Base-by-base conservation (phyloP, 75 land plant species). In the Sequoiadendron giganteum region DNA sequence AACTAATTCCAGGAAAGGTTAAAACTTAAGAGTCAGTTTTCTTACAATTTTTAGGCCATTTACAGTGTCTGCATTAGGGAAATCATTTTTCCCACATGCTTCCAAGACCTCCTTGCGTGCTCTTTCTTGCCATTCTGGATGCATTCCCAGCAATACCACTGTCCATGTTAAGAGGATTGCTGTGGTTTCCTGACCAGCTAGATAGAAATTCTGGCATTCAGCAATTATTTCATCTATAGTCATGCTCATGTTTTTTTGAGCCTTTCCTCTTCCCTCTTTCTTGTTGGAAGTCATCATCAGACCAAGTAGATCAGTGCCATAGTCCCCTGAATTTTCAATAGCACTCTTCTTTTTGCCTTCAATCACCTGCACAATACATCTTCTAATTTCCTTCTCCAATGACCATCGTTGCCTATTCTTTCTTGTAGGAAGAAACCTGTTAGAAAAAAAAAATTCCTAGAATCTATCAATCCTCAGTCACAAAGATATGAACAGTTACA, bases 151-250 rank as follows among this genome's bases (percentile, higher is more conserved):
- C 72, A 92, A 58, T 28, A 90, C 34, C 19, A 88, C 15, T 1
- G 95, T 88, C 93, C 95, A 94, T 18, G 91, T 87, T 25, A 94
- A 88, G 76, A 89, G 55, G 42, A 10, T 47, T 15, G 93, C 43
- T 8, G 93, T 94, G 13, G 93, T 92, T 45, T 94, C 91, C 10
- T 90, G 87, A 13, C 93, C 95, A 32, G 91, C 93, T 76, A 92
- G 81, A 86, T 89, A 94, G 87, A 94, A 92, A 25, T 88, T 86
- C 79, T 91, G 91, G 89, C 95, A 94, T 86, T 94, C 91, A 25
- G 88, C 91, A 21, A 92, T 52, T 15, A 95, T 89, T 84, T 90
- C 90, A 84, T 91, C 86, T 86, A 25, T 28, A 10, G 30, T 45
- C 49, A 90, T 91, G 52, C 39, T 56, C 32, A 48, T 21, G 47